Evolutionary conservation across 2,329 filamentous ascomycete species (phyloP).

Genomic region (Didymella sp.): DNA sequence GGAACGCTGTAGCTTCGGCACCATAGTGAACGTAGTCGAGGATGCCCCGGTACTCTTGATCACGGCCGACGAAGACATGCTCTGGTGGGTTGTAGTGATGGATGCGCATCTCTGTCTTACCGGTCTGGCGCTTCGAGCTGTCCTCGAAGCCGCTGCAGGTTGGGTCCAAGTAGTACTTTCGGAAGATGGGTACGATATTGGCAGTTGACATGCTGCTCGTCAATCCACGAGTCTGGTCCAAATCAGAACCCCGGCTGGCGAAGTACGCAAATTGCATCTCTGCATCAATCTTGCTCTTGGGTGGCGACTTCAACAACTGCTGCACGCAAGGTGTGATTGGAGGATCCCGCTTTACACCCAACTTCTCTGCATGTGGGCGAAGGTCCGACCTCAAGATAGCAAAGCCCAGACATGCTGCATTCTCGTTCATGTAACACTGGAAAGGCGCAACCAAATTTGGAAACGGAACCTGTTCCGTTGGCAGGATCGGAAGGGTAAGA

Average conservation of each 20-base stretch:
- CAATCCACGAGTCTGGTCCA: conserved; percentile 57
- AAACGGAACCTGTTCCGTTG: conserved; percentile 69
- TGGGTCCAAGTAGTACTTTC: conserved; percentile 44
- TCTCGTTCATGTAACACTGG: conserved; percentile 82
- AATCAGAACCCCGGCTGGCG: conserved; percentile 74
- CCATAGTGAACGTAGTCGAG: conserved; percentile 98
- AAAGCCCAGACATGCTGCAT: conserved; percentile 80
- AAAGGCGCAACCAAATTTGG: conserved; percentile 72
- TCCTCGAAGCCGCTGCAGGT: conserved; percentile 45
- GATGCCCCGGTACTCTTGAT: conserved; percentile 80
- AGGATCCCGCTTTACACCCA: conserved; percentile 85
- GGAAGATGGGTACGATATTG: conserved; percentile 49
- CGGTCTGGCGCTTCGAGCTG: conserved; percentile 39
- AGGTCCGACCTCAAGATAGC: conserved; percentile 77
- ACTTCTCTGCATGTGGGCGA: conserved; percentile 80
- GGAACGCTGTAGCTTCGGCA: conserved; percentile 82
- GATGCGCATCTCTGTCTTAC: conserved; percentile 50
- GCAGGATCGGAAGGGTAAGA: conserved; percentile 62
- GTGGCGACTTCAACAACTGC: conserved; percentile 74
- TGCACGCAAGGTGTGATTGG: conserved; percentile 78
- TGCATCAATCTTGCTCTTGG: conserved; percentile 70
- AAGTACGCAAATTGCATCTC: conserved; percentile 82
- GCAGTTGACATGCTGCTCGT: conserved; percentile 37
- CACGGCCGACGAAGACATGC: conserved; percentile 79
- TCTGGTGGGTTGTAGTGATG: conserved; percentile 68